These are phyloP conservation scores for Naganishia sp. DNA, from an alignment of 1,284 basidiomycete genomes.

Conservation along the genomic window DNA sequence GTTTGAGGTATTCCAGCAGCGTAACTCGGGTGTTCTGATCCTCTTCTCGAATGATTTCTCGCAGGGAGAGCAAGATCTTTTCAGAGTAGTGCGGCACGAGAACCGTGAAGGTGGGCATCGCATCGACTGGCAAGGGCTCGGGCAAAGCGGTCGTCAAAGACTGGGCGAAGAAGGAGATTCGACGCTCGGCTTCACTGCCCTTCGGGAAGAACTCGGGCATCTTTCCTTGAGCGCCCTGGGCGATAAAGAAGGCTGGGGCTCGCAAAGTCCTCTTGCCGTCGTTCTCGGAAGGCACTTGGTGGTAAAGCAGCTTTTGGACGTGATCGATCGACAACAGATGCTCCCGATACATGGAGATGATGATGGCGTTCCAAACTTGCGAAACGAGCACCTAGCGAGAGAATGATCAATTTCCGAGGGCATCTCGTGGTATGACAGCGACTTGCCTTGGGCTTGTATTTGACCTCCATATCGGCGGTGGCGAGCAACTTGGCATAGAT, in stretches of 20 bases:
- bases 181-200: conserved; percentile 87
- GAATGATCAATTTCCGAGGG: neutral
- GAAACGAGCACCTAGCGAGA: conserved; percentile 77
- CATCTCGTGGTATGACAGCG: conserved; percentile 33
- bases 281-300: conserved; percentile 80
- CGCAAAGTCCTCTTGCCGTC: conserved; percentile 83
- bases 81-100: conserved; percentile 94
- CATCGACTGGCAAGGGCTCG: conserved; percentile 84
- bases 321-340: conserved; percentile 94
- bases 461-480: conserved; percentile 88
- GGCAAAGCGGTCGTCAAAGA: conserved; percentile 87
- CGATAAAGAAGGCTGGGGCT: conserved; percentile 92
- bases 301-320: conserved; percentile 89
- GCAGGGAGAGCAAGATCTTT: conserved; percentile 88
- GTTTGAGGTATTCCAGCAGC: conserved; percentile 93
- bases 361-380: conserved; percentile 97
- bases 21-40: conserved; percentile 94
- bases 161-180: conserved; percentile 95
- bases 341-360: conserved; percentile 99
- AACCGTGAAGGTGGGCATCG: conserved; percentile 97
- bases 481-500: conserved; percentile 92
- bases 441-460: conserved; percentile 89
- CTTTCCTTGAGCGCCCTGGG: conserved; percentile 73
- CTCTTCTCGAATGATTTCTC: conserved; percentile 95
- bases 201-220: conserved; percentile 91